phyloP scores from a whole-genome alignment of 129 eudicot species.

The Sambucus nigra region DNA sequence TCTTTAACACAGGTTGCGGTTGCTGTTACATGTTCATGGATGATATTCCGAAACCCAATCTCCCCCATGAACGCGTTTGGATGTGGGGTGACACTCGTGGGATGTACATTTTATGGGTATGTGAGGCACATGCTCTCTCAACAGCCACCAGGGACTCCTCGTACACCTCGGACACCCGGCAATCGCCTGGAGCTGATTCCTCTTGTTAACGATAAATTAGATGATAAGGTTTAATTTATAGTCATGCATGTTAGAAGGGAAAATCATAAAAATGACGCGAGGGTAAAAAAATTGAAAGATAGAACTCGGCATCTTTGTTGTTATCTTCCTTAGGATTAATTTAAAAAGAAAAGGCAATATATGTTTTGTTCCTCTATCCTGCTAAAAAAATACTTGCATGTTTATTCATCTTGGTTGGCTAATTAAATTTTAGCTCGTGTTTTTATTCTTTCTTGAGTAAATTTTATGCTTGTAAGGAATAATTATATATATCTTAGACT shows the following conservation, averaged over 20 bases:
- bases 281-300: too few relatives aligned
- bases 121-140: conserved; percentile 77
- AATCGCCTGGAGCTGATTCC: conserved; percentile 58
- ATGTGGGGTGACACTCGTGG: conserved; percentile 68
- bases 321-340: conserved; percentile 4
- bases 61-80: conserved; percentile 78
- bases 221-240: conserved; percentile 59
- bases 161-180: conserved; percentile 78
- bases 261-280: too few relatives aligned
- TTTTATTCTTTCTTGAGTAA: too few relatives aligned
- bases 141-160: conserved; percentile 69
- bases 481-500: too few relatives aligned
- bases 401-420: conserved; percentile 2
- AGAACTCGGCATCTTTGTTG: neutral
- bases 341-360: neutral
- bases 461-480: neutral
- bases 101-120: conserved; percentile 91
- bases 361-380: neutral
- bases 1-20: conserved; percentile 66
- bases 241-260: neutral
- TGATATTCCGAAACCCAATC: conserved; percentile 85
- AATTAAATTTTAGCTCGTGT: neutral
- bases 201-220: conserved; percentile 76
- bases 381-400: neutral
- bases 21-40: conserved; percentile 87